Evolutionary conservation across 1,284 basidiomycete genomes (phyloP).

Genomic region (Lignosus rhinocerotis): DNA sequence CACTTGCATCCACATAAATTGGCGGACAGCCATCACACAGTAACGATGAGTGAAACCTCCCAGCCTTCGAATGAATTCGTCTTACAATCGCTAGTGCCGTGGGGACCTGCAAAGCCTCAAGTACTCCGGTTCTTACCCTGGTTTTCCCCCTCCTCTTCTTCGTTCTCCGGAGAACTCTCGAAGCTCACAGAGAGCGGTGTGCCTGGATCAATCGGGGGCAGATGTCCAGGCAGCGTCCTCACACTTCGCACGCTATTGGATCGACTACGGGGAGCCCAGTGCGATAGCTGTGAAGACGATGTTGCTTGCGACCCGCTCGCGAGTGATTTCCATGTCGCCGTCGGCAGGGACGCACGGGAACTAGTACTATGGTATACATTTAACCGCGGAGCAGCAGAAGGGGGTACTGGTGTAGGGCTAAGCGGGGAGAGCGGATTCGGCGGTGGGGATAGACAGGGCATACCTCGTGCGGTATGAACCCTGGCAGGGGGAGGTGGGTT

Average conservation of each 20-base stretch:
- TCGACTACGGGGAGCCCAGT: constrained; percentile 14
- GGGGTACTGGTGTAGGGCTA: not conserved
- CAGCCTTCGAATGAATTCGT: too few species aligned
- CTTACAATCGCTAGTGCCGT: too few species aligned
- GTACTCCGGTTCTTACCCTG: too few species aligned
- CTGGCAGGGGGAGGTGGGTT: constrained; percentile 1
- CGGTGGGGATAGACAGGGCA: not conserved
- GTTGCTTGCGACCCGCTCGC: constrained; percentile 8
- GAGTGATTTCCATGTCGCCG: constrained; percentile 14
- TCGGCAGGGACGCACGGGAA: not conserved
- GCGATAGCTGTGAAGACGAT: constrained; percentile 1
- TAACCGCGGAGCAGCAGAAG: constrained; percentile 7
- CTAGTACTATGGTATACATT: constrained; percentile 1
- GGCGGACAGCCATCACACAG: too few species aligned
- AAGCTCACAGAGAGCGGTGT: constrained; percentile 23
- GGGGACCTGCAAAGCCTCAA: too few species aligned
- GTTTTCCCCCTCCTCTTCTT: not conserved
- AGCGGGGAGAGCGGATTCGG: constrained; percentile 10
- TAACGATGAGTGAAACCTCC: too few species aligned
- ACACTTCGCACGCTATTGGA: constrained; percentile 27
- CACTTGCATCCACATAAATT: too few species aligned
- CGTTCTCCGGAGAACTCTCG: constrained; percentile 11
- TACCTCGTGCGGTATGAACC: not conserved
- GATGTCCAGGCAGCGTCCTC: constrained; percentile 19
- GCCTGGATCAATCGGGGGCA: constrained; percentile 26